Base-by-base conservation (phyloP, 148 eudicot genomes). In the Silene uniflora region DNA sequence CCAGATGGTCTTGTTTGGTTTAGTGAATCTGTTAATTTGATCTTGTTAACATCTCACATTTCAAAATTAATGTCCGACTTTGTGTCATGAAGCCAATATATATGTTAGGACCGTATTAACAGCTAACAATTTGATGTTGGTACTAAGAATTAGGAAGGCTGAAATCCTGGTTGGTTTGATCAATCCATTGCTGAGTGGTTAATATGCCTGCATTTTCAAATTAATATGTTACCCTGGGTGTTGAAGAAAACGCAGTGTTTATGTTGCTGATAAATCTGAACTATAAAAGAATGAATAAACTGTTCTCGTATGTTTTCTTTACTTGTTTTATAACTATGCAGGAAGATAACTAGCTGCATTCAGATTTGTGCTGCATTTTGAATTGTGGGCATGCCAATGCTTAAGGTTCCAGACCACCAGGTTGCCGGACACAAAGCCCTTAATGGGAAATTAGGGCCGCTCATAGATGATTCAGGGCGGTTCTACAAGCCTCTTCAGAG, bases 401-500 rank as follows among this genome's bases (percentile, higher is more conserved):
- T 78, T 39, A 93, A 86, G 80, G 70, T 76, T 75, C 93, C 96
- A 25, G 80, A 73, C 54, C 97, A 94, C 80, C 98, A 93, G 80
- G 97, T 91, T 78, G 98, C 94, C 13, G 98, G 98, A 0, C 98
- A 93, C 83, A 85, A 73, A 67, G 98, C 92, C 22, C 52, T 55
- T 47, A 68, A 76, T 16, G 96, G 97, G 64, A 77, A 81, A 69
- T 84, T 91, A 58, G 97, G 98, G 6, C 98, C 97, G 0, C 92
- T 86, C 23, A 69, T 90, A 10, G 98, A 91, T 62, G 89, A 79
- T 69, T 84, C 86, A 7, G 97, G 97, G 12, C 83, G 83, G 62
- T 94, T 94, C 62, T 94, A 88, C 91, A 94, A 94, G 87, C 98
- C 97, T 78, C 93, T 94, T 42, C 98, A 90, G 73, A 79, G 88